These are phyloP conservation scores for Domatiomyces catenatus DNA, from an alignment of 2,329 filamentous ascomycete genomes.

Conservation along the genomic window DNA sequence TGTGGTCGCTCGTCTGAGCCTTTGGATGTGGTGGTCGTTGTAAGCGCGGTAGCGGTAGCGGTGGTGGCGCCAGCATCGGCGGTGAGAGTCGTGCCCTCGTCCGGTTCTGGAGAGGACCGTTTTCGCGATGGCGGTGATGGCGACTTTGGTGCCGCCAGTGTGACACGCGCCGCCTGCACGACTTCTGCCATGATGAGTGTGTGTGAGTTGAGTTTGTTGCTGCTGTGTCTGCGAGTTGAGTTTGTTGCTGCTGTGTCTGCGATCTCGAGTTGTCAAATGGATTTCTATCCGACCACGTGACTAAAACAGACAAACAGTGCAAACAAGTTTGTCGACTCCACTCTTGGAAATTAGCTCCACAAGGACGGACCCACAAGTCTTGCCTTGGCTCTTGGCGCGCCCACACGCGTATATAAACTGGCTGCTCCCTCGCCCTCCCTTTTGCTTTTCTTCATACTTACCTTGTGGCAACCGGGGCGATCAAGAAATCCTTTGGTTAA, in stretches of 20 bases:
- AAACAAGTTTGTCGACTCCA: background rate
- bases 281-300: background rate
- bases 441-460: slow-evolving; percentile 13
- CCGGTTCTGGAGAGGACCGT: slow-evolving; percentile 12
- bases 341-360: background rate
- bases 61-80: too few species aligned
- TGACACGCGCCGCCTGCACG: slow-evolving; percentile 10
- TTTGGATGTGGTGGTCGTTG: slow-evolving; percentile 8
- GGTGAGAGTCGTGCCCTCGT: slow-evolving; percentile 3
- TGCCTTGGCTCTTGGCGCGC: background rate
- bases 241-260: too few species aligned
- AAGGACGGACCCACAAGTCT: background rate
- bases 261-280: too few species aligned
- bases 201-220: background rate
- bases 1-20: slow-evolving; percentile 15
- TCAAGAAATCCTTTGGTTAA: slow-evolving; percentile 16
- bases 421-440: slow-evolving; percentile 1
- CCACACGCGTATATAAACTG: background rate
- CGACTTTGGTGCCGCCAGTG: slow-evolving; percentile 4
- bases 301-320: background rate
- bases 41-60: slow-evolving; percentile 4
- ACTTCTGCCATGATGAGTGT: slow-evolving; percentile 12
- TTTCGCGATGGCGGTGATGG: slow-evolving; percentile 16
- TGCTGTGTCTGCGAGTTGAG: too few species aligned
- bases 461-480: slow-evolving; percentile 16